Evolutionary conservation across 331 rosid species (phyloP).

Genomic region (Arachis monticola): DNA sequence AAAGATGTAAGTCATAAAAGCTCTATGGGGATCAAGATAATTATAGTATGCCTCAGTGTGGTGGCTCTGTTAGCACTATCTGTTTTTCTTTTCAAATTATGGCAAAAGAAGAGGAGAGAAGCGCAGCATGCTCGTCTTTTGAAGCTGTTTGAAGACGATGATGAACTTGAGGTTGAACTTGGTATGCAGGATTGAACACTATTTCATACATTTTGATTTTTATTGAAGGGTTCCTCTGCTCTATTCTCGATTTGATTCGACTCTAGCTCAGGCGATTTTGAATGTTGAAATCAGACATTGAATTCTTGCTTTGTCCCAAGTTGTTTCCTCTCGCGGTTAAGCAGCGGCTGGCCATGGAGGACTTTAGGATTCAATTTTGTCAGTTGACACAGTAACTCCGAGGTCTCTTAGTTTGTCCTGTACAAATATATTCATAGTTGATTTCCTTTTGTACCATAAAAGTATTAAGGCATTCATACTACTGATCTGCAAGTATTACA

Average conservation of each 20-base stretch:
- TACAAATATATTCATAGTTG: conserved; percentile 14
- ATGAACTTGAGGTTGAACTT: conserved; percentile 91
- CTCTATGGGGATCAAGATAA: conserved; percentile 57
- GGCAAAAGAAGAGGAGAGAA: conserved; percentile 90
- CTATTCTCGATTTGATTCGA: conserved; percentile 23
- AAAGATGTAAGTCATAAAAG: conserved; percentile 44
- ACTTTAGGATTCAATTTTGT: conserved; percentile 29
- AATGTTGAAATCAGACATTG: conserved; percentile 35
- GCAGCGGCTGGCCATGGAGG: background rate
- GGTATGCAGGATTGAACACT: conserved; percentile 67
- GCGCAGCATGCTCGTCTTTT: conserved; percentile 87
- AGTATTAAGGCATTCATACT: background rate
- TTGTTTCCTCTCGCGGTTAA: conserved; percentile 34
- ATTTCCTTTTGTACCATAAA: background rate
- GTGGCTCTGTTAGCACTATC: conserved; percentile 52
- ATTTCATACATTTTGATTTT: background rate
- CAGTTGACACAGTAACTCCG: conserved; percentile 19
- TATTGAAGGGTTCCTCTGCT: background rate
- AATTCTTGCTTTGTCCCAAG: conserved; percentile 3
- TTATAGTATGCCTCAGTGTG: conserved; percentile 54
- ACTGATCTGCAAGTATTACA: conserved; percentile 1
- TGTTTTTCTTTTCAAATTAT: conserved; percentile 63
- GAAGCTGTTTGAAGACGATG: conserved; percentile 90
- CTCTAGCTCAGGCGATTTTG: conserved; percentile 35
- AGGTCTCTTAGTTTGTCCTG: background rate